Base-by-base conservation (phyloP, 2,329 filamentous ascomycete species). In the Talaromyces sp. region DNA sequence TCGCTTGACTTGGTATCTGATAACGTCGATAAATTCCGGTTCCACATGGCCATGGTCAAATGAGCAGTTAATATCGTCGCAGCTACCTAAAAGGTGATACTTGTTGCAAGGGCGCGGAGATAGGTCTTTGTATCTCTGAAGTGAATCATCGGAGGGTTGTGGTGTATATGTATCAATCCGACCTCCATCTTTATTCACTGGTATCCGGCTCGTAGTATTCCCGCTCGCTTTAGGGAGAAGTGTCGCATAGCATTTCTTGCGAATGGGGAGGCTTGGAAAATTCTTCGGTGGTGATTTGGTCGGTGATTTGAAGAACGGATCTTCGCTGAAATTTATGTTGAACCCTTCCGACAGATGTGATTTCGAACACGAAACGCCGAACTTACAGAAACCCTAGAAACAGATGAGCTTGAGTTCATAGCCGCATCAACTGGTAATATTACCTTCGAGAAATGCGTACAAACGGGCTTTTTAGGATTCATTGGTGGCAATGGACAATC, bases 61-160 rank as follows among this genome's bases (percentile, higher is more conserved):
- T 3, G 71, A 70, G 66, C 82, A 83, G 63, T 65, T 65, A 48
- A 71, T 67, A 47, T 72, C 72, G 35, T 70, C 69, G 68, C 83
- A 84, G 16, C 72, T 66, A 2, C 75, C 74, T 0, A 75, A 75
- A 0, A 85, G 74, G 64, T 84, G 80, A 65, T 78, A 78, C 33
- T 76, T 78, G 69, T 85, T 85, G 71, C 83, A 85, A 27, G 33
- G 0, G 82, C 76, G 68, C 83, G 84, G 19, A 74, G 72, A 2
- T 72, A 68, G 14, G 72, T 73, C 33, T 75, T 73, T 13, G 77
- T 76, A 11, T 72, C 70, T 22, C 77, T 75, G 69, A 82, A 85
- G 9, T 68, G 67, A 1, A 74, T 70, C 69, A 74, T 14, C 67
- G 39, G 0, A 76, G 69, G 0, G 81, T 79, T 0, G 72, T 68